A percentile compares a stretch with the other conserved stretches of the same genome.
Conservation (phyloP, 441 rosid genomes). For the Populus hybrid region DNA sequence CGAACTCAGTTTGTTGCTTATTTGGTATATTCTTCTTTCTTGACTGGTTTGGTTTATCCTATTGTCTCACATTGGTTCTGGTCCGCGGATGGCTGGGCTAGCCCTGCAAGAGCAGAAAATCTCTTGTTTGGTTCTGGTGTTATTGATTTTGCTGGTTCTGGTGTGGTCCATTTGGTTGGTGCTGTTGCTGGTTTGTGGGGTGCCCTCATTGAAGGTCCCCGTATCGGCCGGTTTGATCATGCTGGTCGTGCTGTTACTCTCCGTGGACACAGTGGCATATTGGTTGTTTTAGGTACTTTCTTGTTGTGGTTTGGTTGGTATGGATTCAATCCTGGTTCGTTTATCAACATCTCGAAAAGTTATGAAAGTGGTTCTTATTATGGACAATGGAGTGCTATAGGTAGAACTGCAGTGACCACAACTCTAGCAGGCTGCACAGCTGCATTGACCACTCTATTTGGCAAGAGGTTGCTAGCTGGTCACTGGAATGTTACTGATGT, state of each 20-base stretch:
- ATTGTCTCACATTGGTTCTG: constrained; percentile 16
- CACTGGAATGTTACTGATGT: constrained; percentile 24
- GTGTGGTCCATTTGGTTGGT: constrained; percentile 55
- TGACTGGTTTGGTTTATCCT: constrained; percentile 50
- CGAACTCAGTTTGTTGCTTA: constrained; percentile 17
- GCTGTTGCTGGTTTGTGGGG: constrained; percentile 51
- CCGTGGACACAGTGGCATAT: constrained; percentile 45
- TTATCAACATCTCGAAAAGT: constrained; percentile 30
- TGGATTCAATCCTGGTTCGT: constrained; percentile 50
- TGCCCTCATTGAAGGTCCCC: constrained; percentile 46
- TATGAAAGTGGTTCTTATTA: constrained; percentile 33
- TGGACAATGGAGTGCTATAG: constrained; percentile 54
- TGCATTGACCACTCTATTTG: constrained; percentile 49
- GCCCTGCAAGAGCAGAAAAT: constrained; percentile 27
- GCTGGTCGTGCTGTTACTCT: constrained; percentile 29
- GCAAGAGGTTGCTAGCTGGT: constrained; percentile 27
- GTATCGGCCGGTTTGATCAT: constrained; percentile 41
- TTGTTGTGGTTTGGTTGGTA: constrained; percentile 53
- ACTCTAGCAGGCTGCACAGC: constrained; percentile 44
- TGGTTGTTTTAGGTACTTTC: constrained; percentile 51
- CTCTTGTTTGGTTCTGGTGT: constrained; percentile 41
- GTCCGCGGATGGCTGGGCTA: constrained; percentile 46
- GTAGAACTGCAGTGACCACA: constrained; percentile 50
- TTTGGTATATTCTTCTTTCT: constrained; percentile 43
- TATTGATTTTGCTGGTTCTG: constrained; percentile 55